Conservation (phyloP, 225 moss, liverwort and hornwort genomes). For the Bryoerythrophyllum caledonicum region DNA sequence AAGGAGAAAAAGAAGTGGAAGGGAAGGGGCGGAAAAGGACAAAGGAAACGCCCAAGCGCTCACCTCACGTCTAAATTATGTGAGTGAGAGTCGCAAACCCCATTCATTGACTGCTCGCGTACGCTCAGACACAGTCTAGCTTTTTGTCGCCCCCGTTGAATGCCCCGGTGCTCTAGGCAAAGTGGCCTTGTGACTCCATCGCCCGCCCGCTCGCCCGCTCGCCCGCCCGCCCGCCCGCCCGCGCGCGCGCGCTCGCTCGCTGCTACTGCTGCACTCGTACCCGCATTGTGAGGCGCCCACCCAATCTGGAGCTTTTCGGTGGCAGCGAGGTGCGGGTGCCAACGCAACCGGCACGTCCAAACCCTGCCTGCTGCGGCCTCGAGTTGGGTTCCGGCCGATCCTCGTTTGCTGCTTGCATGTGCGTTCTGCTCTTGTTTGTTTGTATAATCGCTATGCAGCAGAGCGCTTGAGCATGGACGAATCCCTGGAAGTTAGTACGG, state of each 20-base stretch:
- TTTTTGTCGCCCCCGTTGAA: slow-evolving; percentile 1
- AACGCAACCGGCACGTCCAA: too few relatives aligned
- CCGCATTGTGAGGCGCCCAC: too few relatives aligned
- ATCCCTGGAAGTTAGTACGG: slow-evolving; percentile 34
- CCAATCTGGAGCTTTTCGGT: too few relatives aligned
- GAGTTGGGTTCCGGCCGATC: not conserved
- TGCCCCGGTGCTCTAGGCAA: not conserved
- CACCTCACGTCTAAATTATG: too few relatives aligned
- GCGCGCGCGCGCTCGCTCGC: too few relatives aligned
- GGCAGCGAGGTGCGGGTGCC: too few relatives aligned
- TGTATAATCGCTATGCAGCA: slow-evolving; percentile 33
- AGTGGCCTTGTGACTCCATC: not conserved
- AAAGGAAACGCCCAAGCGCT: not conserved
- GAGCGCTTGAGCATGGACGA: slow-evolving; percentile 62
- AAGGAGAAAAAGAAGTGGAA: too few relatives aligned
- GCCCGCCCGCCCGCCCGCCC: too few relatives aligned
- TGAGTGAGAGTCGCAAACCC: not conserved
- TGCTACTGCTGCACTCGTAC: too few relatives aligned
- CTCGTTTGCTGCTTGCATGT: not conserved
- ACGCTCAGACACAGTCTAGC: not conserved
- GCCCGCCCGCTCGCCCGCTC: too few relatives aligned
- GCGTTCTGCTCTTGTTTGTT: too few relatives aligned
- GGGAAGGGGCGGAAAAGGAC: not conserved
- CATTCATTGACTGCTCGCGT: slow-evolving; percentile 9
- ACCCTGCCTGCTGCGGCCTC: too few relatives aligned